Evolutionary conservation across 108 stramenopile genomes (phyloP).

Genomic region (Skeletonema costatum): DNA sequence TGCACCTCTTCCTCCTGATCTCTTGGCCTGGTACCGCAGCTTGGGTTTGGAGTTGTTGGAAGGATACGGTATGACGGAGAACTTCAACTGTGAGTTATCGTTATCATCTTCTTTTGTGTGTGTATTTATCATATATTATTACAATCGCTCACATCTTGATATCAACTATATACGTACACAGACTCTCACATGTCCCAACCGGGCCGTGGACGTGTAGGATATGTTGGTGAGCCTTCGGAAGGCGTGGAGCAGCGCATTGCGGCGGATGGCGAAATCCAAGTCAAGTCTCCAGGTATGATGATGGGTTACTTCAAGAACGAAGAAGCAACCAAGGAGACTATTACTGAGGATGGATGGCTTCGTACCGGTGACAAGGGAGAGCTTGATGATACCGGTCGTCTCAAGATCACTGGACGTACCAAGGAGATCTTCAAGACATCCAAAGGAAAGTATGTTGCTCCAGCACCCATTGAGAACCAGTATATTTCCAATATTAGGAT

Average conservation of each 20-base stretch:
- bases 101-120: no score
- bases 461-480: slow-evolving; percentile 78
- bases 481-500: slow-evolving; percentile 55
- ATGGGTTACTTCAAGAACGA: slow-evolving; percentile 87
- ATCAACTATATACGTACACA: neutral
- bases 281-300: slow-evolving; percentile 77
- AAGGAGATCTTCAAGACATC: slow-evolving; percentile 88
- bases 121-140: no score
- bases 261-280: slow-evolving; percentile 78
- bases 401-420: slow-evolving; percentile 88
- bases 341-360: slow-evolving; percentile 85
- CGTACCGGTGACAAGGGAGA: slow-evolving; percentile 88
- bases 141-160: no score
- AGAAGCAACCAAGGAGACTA: slow-evolving; percentile 81
- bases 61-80: slow-evolving; percentile 88
- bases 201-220: slow-evolving; percentile 62
- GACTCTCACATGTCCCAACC: slow-evolving; percentile 59
- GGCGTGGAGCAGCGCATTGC: slow-evolving; percentile 76
- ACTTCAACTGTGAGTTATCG: slow-evolving; percentile 67
- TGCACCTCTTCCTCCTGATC: slow-evolving; percentile 67
- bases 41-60: slow-evolving; percentile 76
- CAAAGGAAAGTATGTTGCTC: slow-evolving; percentile 84
- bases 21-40: slow-evolving; percentile 67
- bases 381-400: slow-evolving; percentile 75
- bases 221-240: slow-evolving; percentile 67